Evolutionary conservation across 2,329 filamentous ascomycete genomes (phyloP).

Genomic region (Colletotrichum lini): DNA sequence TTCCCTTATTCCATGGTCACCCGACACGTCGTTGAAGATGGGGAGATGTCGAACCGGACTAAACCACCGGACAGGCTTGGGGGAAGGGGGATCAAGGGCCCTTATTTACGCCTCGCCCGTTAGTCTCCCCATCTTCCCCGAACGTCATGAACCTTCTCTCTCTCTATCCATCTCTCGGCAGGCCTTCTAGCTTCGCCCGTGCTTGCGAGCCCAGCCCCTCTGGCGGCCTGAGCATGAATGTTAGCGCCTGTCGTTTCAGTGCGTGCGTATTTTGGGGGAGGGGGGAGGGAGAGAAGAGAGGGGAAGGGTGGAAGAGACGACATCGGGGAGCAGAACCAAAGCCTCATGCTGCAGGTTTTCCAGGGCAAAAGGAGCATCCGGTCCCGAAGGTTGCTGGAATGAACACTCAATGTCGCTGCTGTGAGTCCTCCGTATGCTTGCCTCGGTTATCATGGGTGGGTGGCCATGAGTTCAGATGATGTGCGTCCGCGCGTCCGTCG

Average conservation of each 20-base stretch:
- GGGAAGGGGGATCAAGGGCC: conserved; percentile 4
- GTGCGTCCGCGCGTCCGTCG: conserved; percentile 13
- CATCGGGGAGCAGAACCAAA: not conserved
- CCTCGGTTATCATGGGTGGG: conserved; percentile 19
- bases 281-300: not conserved
- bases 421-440: conserved; percentile 12
- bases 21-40: not conserved
- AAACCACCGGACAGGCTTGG: accelerated
- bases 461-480: conserved; percentile 28
- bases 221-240: conserved; percentile 37
- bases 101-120: conserved; percentile 33
- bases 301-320: conserved; percentile 20
- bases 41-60: not conserved
- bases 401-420: conserved; percentile 2
- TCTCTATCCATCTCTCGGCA: too few species aligned
- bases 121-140: not conserved
- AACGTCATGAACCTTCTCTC: conserved; percentile 25
- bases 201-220: conserved; percentile 29
- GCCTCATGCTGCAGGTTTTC: not conserved
- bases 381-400: conserved; percentile 6
- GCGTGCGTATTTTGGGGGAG: conserved; percentile 24
- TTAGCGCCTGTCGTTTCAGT: conserved; percentile 37
- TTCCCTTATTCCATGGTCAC: conserved; percentile 23
- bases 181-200: conserved; percentile 19
- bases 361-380: not conserved